A percentile compares a stretch with the other conserved stretches of the same genome.
Conservation (phyloP, 2,329 filamentous ascomycete genomes). For the Fusarium pseudonygamai region DNA sequence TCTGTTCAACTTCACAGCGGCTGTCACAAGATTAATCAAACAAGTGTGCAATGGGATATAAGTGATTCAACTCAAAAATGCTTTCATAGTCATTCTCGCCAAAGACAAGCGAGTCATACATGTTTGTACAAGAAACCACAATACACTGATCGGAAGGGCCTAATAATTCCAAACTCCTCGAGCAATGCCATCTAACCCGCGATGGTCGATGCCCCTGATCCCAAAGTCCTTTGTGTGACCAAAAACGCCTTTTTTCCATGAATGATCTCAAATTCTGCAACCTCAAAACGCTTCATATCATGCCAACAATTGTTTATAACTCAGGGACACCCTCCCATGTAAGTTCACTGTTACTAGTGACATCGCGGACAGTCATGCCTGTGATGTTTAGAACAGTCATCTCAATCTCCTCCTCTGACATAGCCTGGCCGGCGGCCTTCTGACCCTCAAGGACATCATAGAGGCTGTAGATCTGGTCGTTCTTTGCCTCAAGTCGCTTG, state of each 20-base stretch:
- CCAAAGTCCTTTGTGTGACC: constrained; percentile 29
- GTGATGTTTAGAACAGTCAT: constrained; percentile 69
- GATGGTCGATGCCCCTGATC: constrained; percentile 26
- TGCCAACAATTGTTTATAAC: constrained; percentile 21
- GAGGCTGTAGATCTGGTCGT: constrained; percentile 81
- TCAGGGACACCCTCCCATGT: constrained; percentile 55
- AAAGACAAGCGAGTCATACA: constrained; percentile 33
- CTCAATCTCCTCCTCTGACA: constrained; percentile 71
- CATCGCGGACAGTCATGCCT: constrained; percentile 56
- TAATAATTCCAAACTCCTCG: constrained; percentile 37
- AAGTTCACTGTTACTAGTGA: constrained; percentile 50
- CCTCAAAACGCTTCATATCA: constrained; percentile 20
- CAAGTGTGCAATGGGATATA: background rate
- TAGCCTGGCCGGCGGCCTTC: constrained; percentile 70
- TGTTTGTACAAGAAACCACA: constrained; percentile 34
- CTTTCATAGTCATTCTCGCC: constrained; percentile 35
- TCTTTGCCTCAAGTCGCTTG: constrained; percentile 74
- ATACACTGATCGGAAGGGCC: constrained; percentile 23
- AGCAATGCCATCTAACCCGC: constrained; percentile 37
- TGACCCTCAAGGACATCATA: constrained; percentile 88
- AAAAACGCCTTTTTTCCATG: constrained; percentile 40
- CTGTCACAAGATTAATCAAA: background rate
- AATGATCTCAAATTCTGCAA: constrained; percentile 25
- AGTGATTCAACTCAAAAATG: constrained; percentile 31
- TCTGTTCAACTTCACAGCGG: constrained; percentile 18